Evolutionary conservation across 495 filamentous ascomycete species (phyloP), one percentile per base, ranked within the genome.

Genomic region (Penicillium diatomitis): DNA sequence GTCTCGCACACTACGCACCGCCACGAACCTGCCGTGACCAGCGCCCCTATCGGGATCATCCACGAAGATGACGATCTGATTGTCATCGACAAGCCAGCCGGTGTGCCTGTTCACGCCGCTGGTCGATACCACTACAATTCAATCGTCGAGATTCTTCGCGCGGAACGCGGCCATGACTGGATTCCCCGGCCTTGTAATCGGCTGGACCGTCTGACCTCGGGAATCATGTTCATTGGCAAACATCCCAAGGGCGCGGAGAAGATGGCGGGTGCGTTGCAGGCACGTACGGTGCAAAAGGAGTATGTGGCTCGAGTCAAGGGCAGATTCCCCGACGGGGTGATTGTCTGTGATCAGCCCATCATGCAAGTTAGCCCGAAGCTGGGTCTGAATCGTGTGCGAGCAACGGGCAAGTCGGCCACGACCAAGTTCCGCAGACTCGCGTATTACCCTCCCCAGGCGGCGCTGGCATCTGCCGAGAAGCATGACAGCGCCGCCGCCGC

Each of bases 161-260:
- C 85, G 3, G 84, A 95, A 60, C 74, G 88, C 44, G 76, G 80
- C 6, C 65, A 75, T n/a, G 69, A 70, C 6, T 95, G 78, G 67
- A 71, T 84, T 45, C 87, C 91, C 0, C 71, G 90, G 40, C 85
- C 94, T 1, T 96, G 90, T 70, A 95, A 98, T 58, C 77, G 92
- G 34, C 80, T 98, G n/a, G 92, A 98, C 60, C 74, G 92, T 39
- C 67, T 98, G 49, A 98, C 92, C 0, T 94, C 88, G 42, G 92
- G 92, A 28, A 81, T 98, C 52, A 98, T 98, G 92, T 98, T 98
- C 67, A 83, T 97, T 47, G 91, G 84, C 8, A 97, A 97, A 61
- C 72, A 84, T 41, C 69, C 81, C 39, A 80, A 83, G 61, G 87
- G 86, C 0, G 90, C 92, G 2, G 90, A 92, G 39, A 68, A 74